Evolutionary conservation across 2,329 filamentous ascomycete genomes (phyloP).

Genomic region (Aspergillus sojae): DNA sequence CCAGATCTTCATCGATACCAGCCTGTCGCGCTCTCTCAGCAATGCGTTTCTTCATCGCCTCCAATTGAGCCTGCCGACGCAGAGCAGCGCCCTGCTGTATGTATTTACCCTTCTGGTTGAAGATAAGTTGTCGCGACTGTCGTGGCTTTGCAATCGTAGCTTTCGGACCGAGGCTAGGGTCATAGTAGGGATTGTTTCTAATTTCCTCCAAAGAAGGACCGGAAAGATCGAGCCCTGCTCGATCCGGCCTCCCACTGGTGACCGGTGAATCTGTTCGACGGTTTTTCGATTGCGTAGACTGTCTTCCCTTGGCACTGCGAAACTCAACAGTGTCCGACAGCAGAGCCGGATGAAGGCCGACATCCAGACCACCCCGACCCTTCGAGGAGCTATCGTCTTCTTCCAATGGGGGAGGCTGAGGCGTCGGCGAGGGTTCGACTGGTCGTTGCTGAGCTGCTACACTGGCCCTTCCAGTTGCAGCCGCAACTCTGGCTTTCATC

Average conservation of each 20-base stretch:
- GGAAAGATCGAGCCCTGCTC: conserved; percentile 57
- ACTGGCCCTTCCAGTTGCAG: conserved; percentile 62
- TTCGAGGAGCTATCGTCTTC: conserved; percentile 51
- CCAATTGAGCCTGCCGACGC: conserved; percentile 81
- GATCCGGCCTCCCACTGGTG: conserved; percentile 44
- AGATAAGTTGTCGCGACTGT: conserved; percentile 75
- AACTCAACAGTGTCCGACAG: conserved; percentile 53
- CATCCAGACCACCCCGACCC: conserved; percentile 70
- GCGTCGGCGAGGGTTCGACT: conserved; percentile 27
- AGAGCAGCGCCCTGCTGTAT: conserved; percentile 91
- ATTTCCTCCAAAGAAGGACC: conserved; percentile 61
- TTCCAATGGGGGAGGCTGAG: conserved; percentile 46
- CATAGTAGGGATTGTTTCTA: conserved; percentile 79
- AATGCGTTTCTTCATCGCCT: conserved; percentile 93
- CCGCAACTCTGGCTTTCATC: conserved; percentile 77
- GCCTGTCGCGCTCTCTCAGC: conserved; percentile 83
- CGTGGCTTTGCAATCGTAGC: conserved; percentile 62
- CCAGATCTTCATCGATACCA: conserved; percentile 89
- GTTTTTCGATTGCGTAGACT: conserved; percentile 55
- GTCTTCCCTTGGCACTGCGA: conserved; percentile 43
- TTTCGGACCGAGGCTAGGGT: conserved; percentile 66
- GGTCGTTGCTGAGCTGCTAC: conserved; percentile 50
- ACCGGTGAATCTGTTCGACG: conserved; percentile 51
- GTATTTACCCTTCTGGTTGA: conserved; percentile 97
- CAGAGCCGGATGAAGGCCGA: conserved; percentile 77